Base-by-base conservation (phyloP, 2,329 filamentous ascomycete genomes). In the Periconia macrospinosa region DNA sequence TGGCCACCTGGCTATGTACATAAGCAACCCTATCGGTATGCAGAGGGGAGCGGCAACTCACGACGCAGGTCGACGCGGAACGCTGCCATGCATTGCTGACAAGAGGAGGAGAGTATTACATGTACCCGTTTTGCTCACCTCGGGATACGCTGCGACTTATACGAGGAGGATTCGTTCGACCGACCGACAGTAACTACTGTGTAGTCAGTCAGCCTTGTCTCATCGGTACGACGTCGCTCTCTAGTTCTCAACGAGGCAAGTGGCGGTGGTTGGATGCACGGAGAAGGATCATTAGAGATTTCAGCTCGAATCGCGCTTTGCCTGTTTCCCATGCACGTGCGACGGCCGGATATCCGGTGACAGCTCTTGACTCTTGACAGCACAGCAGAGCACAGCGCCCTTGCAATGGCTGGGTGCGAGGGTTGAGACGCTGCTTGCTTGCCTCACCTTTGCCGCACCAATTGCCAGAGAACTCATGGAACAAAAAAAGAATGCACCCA, bases 211-310 rank as follows among this genome's bases (percentile, higher is more conserved):
- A 49, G 35, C 35, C 37, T 43, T 42, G 47, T 19, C 17, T 37
- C 35, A 30, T 14, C 19, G 40, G 19, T 15, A 33, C 5, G 23
- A 20, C 17, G 15, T 13, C 19, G 6, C n/a, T n/a, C n/a, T n/a
- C n/a, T n/a, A n/a, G n/a, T 49, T 6, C 17, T 18, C 40, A n/a
- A 30, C 20, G 3, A 20, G 37, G 37, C 27, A 41, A n/a, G 13
- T 17, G 37, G 17, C n/a, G 17, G 30, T 20, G 11, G 17, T 18
- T 42, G 41, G n/a, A 19, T n/a, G 19, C 23, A 11, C 37, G 5
- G 11, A n/a, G 50, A 15, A 58, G 56, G 53, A 58, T 56, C 50
- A 53, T 45, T 55, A 59, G 49, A 46, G 18, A 54, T 52, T 51
- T 54, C 33, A 58, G 47, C 27, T 45, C 23, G 8, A 6, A 15